phyloP scores from a whole-genome alignment of 768 basidiomycete species.

The Tulasnella sp. region DNA sequence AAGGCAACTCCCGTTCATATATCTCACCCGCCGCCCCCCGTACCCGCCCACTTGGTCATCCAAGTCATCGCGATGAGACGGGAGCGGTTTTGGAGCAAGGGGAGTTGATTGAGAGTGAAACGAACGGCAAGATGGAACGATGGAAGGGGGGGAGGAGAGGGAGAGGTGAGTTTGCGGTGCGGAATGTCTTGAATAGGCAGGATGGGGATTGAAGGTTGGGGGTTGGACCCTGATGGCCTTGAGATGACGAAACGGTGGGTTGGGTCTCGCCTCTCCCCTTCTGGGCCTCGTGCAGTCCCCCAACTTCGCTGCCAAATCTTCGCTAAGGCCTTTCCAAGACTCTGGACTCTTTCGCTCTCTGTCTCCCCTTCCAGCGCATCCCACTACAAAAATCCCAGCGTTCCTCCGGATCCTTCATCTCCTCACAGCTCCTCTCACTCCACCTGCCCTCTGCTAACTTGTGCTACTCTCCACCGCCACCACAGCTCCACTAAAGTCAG shows the following conservation, averaged over 20 bases:
- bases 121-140: background rate
- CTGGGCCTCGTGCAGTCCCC: background rate
- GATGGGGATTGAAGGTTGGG: conserved; percentile 1
- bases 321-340: background rate
- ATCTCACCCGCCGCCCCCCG: background rate
- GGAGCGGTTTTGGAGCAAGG: background rate
- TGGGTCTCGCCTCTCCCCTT: conserved; percentile 4
- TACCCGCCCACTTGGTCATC: too few species aligned
- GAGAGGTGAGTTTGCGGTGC: background rate
- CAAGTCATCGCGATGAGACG: background rate
- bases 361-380: background rate
- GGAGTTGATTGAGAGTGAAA: background rate
- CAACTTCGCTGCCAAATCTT: background rate
- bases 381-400: background rate
- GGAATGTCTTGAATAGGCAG: background rate
- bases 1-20: background rate
- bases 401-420: background rate
- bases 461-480: background rate
- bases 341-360: conserved; percentile 3
- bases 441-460: background rate
- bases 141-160: background rate
- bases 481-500: background rate
- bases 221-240: conserved; percentile 5
- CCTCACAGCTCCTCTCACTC: background rate
- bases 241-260: background rate